These are phyloP conservation scores for Proliferodiscus dingleyae DNA, from an alignment of 2,329 filamentous ascomycete species.

Conservation along the genomic window DNA sequence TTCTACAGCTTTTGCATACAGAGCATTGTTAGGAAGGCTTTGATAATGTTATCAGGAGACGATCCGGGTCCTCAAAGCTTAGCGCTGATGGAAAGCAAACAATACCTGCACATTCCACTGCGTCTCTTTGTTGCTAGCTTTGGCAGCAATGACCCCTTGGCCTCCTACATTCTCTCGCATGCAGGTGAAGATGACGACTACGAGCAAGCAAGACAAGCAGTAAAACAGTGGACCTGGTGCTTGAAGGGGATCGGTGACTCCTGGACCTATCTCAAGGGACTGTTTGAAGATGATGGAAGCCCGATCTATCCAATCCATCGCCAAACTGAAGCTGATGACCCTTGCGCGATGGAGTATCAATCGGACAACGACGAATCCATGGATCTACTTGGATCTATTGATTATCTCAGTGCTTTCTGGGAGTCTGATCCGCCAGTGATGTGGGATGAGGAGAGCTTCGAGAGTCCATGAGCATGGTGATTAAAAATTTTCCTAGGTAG, in stretches of 20 bases:
- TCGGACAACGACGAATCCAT: neutral
- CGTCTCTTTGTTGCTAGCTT: conserved; percentile 14
- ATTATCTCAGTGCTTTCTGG: neutral
- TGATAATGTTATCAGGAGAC: neutral
- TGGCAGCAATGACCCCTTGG: conserved; percentile 7
- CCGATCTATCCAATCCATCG: neutral
- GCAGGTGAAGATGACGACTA: neutral
- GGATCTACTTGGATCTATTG: neutral
- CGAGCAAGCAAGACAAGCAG: neutral
- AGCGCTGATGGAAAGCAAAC: neutral
- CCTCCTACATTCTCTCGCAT: neutral
- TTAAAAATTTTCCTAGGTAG: too few relatives aligned
- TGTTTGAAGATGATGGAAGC: conserved; percentile 3
- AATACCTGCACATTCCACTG: conserved; percentile 11
- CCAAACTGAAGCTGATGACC: neutral
- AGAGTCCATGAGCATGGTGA: neutral
- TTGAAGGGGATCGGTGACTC: neutral
- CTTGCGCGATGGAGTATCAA: neutral
- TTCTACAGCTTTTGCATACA: conserved; percentile 18
- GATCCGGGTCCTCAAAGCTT: neutral
- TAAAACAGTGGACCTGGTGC: neutral
- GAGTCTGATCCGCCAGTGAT: neutral
- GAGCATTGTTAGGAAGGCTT: conserved; percentile 8
- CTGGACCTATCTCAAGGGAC: neutral
- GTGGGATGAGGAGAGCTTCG: neutral